Percentiles rank a stretch among this genome's conserved stretches.
phyloP scores from a whole-genome alignment of 2,329 filamentous ascomycete species.

The Alternaria gansuensis region DNA sequence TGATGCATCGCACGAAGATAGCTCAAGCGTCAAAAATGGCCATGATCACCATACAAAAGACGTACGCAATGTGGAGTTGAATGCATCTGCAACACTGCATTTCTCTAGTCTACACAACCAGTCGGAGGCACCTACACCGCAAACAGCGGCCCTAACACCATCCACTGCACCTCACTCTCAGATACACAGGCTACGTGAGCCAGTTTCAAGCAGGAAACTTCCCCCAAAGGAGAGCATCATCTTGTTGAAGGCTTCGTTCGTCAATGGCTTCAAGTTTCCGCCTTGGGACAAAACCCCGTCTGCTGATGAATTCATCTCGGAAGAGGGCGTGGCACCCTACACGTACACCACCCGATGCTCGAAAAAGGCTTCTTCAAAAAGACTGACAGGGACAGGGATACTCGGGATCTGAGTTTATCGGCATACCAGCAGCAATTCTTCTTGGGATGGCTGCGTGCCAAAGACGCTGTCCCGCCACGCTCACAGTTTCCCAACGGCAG shows the following conservation, averaged over 20 bases:
- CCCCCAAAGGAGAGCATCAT: slow-evolving; percentile 79
- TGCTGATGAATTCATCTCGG: slow-evolving; percentile 67
- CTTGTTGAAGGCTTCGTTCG: slow-evolving; percentile 75
- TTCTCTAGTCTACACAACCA: slow-evolving; percentile 1
- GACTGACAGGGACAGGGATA: slow-evolving; percentile 62
- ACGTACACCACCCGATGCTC: slow-evolving; percentile 58
- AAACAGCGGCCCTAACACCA: slow-evolving; percentile 9
- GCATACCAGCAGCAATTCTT: slow-evolving; percentile 78
- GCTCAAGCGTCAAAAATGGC: background rate
- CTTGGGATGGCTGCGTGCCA: slow-evolving; percentile 80
- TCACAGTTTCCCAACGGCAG: slow-evolving; percentile 47
- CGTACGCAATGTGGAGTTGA: background rate
- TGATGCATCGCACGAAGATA: slow-evolving; percentile 28
- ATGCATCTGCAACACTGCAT: background rate
- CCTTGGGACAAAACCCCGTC: slow-evolving; percentile 77
- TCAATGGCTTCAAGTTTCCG: slow-evolving; percentile 85
- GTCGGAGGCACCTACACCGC: background rate
- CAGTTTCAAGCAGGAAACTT: slow-evolving; percentile 66
- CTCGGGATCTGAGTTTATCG: slow-evolving; percentile 75
- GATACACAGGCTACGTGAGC: slow-evolving; percentile 55
- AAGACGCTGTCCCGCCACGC: slow-evolving; percentile 67
- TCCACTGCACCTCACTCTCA: slow-evolving; percentile 31
- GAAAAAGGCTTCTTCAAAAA: background rate
- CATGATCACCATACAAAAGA: background rate
- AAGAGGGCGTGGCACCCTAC: slow-evolving; percentile 64